Percentiles rank a stretch among this genome's conserved stretches.
Evolutionary conservation across 2,329 filamentous ascomycete genomes (phyloP).

Genomic region (Salinomyces thailandicus): DNA sequence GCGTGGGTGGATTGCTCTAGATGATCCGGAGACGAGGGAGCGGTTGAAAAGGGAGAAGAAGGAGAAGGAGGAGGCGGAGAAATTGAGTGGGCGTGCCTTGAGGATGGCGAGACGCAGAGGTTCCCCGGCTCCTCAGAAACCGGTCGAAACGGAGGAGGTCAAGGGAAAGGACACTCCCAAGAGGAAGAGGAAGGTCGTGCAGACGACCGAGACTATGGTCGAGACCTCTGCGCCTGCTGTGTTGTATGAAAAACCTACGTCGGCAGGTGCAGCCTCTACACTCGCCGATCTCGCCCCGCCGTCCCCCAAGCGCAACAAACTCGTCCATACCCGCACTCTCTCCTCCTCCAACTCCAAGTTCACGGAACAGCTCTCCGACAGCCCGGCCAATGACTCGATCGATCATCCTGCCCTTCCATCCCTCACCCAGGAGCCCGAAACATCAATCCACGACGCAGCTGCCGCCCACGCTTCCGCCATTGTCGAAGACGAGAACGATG

Average conservation of each 20-base stretch:
- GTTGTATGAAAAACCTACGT: neutral
- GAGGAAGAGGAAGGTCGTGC: constrained; percentile 7
- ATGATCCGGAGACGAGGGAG: constrained; percentile 20
- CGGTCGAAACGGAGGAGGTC: constrained; percentile 1
- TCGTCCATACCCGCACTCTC: constrained; percentile 1
- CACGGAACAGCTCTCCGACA: constrained; percentile 5
- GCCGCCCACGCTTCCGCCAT: neutral
- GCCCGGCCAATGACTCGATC: neutral
- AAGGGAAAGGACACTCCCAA: constrained; percentile 4
- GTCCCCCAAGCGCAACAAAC: neutral
- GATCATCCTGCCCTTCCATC: neutral
- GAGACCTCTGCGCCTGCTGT: neutral
- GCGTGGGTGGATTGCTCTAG: constrained; percentile 23
- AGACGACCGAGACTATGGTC: constrained; percentile 4
- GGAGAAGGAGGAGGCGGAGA: constrained; percentile 20
- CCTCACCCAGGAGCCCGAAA: constrained; percentile 7
- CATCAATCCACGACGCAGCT: constrained; percentile 2
- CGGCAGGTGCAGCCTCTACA: neutral
- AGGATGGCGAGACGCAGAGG: constrained; percentile 14
- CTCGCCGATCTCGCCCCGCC: neutral
- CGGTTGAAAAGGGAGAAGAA: constrained; percentile 19
- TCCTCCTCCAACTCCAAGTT: constrained; percentile 7
- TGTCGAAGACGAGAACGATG: constrained; percentile 1
- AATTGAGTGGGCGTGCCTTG: constrained; percentile 19
- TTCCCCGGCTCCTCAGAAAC: constrained; percentile 5